Percentiles rank a stretch among this genome's conserved stretches.
These are phyloP conservation scores for Coemansia sp. DNA, from an alignment of 192 early-diverging fungal species.

Conservation along the genomic window DNA sequence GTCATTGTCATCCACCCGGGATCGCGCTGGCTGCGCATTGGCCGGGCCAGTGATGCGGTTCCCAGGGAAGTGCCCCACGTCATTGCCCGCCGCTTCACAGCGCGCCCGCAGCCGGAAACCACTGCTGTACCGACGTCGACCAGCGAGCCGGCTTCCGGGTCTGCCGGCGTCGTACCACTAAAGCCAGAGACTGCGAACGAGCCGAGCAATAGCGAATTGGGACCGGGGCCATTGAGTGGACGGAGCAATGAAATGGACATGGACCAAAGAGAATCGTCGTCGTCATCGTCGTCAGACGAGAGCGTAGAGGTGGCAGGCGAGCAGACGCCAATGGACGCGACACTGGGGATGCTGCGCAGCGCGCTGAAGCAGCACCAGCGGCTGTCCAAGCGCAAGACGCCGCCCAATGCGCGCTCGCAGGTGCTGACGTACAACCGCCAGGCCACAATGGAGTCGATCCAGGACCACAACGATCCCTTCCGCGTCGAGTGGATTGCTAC, in stretches of 20 bases:
- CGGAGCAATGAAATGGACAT: too few relatives aligned
- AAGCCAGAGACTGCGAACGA: slow-evolving; percentile 1
- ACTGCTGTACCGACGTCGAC: too few relatives aligned
- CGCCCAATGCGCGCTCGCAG: slow-evolving; percentile 67
- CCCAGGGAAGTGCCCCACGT: slow-evolving; percentile 73
- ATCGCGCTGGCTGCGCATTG: slow-evolving; percentile 75
- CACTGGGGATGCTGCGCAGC: slow-evolving; percentile 52
- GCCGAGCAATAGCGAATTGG: neutral
- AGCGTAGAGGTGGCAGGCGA: too few relatives aligned
- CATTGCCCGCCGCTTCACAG: slow-evolving; percentile 61
- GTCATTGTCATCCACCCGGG: slow-evolving; percentile 84
- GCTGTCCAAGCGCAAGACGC: slow-evolving; percentile 69
- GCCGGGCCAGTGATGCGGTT: slow-evolving; percentile 73
- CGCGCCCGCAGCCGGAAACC: neutral
- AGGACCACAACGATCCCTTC: slow-evolving; percentile 89
- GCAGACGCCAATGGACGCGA: too few relatives aligned
- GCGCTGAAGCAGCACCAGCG: slow-evolving; percentile 75
- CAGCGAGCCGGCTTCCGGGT: slow-evolving; percentile 8
- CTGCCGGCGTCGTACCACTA: slow-evolving; percentile 8
- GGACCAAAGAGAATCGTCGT: too few relatives aligned
- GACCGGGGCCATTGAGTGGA: too few relatives aligned
- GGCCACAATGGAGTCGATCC: slow-evolving; percentile 58
- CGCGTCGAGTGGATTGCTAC: slow-evolving; percentile 76
- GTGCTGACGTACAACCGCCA: slow-evolving; percentile 69
- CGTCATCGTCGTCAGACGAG: too few relatives aligned